Base-by-base conservation (phyloP, 1,284 basidiomycete genomes). In the Sanghuangporus weigelae region DNA sequence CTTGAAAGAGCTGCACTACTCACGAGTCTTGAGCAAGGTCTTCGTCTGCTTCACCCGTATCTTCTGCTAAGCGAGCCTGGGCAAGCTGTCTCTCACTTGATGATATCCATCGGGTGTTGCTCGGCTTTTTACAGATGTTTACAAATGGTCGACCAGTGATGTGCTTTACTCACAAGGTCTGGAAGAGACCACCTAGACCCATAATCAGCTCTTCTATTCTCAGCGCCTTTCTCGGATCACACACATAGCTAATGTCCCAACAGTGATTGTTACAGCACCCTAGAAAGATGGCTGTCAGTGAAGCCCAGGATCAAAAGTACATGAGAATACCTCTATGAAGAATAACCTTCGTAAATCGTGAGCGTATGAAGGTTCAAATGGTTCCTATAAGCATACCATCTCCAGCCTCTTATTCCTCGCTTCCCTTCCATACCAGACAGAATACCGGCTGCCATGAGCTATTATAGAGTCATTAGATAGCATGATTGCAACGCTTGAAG, bases 51-150 rank as follows among this genome's bases (percentile, higher is more conserved):
- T 75, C 76, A 2, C 77, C 78, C 3, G 73, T 75, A 60, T 81
- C 80, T 64, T 81, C 80, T 3, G 75, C 69, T 58, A 81, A 72
- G 16, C 80, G 76, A 0, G 75, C 73, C 61, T 79, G 76, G 11
- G 81, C 79, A 5, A 82, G 72, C 21, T 73, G 70, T 4, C 72
- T 72, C 68, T 81, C 76, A 31, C 73, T 74, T 1, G 69, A 70
- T 5, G 76, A 71, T 70, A 83, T 77, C 62, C 80, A 78, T 16
- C 73, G 70, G 8, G 79, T 78, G 69, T 79, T 81, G 50, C 64
- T n/a, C 3, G 68, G 68, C 67, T 69, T 16, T 10, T 38, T 49
- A 38, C 8, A 1, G 21, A 12, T 44, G 39, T 14, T 8, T 16
- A 57, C 3, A 6, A 36, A 3, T 7, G 7, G 8, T 6, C 35